phyloP scores from a whole-genome alignment of 441 rosid genomes.

The Gossypium schwendimanii region DNA sequence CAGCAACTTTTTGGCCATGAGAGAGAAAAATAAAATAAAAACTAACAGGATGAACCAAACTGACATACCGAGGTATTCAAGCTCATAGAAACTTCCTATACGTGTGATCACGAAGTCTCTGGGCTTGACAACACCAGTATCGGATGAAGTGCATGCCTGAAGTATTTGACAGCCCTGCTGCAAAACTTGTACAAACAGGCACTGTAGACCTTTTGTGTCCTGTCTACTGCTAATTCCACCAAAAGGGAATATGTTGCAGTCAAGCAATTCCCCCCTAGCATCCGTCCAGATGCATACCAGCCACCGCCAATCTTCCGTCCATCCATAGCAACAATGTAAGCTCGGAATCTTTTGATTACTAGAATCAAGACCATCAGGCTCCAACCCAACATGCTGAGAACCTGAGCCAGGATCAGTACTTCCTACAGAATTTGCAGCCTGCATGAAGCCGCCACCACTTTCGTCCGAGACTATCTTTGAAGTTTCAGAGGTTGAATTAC shows the following conservation, averaged over 20 bases:
- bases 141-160: constrained; percentile 78
- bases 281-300: constrained; percentile 98
- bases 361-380: constrained; percentile 46
- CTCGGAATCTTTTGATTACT: constrained; percentile 69
- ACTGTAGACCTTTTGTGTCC: constrained; percentile 97
- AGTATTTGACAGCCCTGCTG: constrained; percentile 99
- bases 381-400: constrained; percentile 69
- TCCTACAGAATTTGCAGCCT: constrained; percentile 47
- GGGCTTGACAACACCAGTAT: constrained; percentile 70
- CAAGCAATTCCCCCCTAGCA: constrained; percentile 96
- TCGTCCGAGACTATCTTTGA: constrained; percentile 63
- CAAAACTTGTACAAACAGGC: constrained; percentile 93
- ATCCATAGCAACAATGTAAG: constrained; percentile 97
- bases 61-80: constrained; percentile 80
- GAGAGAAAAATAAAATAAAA: background rate
- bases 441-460: constrained; percentile 56
- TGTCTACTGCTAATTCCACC: constrained; percentile 99
- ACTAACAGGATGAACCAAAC: constrained; percentile 11
- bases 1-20: background rate
- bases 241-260: constrained; percentile 93
- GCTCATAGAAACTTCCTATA: constrained; percentile 93
- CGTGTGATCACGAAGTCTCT: constrained; percentile 90
- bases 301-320: constrained; percentile 99
- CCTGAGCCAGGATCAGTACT: constrained; percentile 57
- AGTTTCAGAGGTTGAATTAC: constrained; percentile 51